Conservation (phyloP, 352 stramenopile species). For the Blastocystis hominis region DNA sequence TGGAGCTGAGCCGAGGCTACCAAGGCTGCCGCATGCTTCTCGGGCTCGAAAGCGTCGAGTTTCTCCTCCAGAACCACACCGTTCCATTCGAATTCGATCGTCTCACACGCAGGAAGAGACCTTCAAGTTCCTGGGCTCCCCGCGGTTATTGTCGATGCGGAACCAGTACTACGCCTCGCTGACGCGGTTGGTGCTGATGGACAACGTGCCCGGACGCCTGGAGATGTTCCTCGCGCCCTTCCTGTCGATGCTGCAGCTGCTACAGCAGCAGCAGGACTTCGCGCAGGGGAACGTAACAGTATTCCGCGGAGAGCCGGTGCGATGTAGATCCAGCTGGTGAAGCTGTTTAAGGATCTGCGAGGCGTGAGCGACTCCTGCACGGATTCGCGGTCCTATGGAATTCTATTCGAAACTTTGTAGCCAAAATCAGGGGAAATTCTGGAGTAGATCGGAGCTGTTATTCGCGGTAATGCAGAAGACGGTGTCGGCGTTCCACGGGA, state of each 20-base stretch:
- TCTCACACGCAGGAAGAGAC: neutral
- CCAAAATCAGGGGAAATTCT: no score
- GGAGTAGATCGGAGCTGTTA: neutral
- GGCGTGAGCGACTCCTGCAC: neutral
- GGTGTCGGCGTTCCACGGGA: neutral
- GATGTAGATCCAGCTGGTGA: slow-evolving; percentile 10
- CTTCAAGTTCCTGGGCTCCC: slow-evolving; percentile 28
- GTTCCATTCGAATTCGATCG: neutral
- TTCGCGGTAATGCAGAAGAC: slow-evolving; percentile 16
- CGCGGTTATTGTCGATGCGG: neutral
- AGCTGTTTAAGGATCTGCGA: slow-evolving; percentile 49
- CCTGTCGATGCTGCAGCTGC: neutral
- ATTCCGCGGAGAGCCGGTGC: neutral
- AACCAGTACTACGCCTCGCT: slow-evolving; percentile 33
- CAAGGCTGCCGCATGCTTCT: slow-evolving; percentile 43
- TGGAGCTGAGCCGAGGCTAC: slow-evolving; percentile 39
- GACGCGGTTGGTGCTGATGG: slow-evolving; percentile 43
- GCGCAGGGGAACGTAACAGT: neutral
- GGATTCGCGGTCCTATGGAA: slow-evolving; percentile 3
- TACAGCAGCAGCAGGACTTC: neutral
- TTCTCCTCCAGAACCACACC: slow-evolving; percentile 56
- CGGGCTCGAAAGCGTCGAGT: slow-evolving; percentile 34
- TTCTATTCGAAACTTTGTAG: slow-evolving; percentile 38
- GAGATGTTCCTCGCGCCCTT: slow-evolving; percentile 48
- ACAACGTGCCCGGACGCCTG: slow-evolving; percentile 38